Conservation (phyloP, 148 eudicot species). For the Polygonum maritimum region DNA sequence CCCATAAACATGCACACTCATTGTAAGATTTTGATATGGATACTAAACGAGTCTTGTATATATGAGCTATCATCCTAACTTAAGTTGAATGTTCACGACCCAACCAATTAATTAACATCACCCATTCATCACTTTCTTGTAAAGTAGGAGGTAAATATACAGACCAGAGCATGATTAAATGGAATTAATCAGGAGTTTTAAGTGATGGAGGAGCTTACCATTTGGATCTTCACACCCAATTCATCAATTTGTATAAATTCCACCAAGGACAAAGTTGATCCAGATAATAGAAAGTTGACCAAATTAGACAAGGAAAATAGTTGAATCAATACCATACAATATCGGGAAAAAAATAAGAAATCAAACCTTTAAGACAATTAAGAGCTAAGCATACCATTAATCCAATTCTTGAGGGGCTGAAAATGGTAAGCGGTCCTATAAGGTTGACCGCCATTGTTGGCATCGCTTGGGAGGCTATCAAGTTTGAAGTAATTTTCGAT, state of each 20-base stretch:
- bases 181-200: not conserved
- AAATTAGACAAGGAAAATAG: not conserved
- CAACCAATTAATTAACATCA: too few species aligned
- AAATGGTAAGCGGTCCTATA: conserved; percentile 56
- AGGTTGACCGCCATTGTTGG: conserved; percentile 14
- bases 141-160: too few species aligned
- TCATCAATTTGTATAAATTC: not conserved
- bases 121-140: too few species aligned
- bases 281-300: not conserved
- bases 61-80: too few species aligned
- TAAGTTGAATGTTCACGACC: too few species aligned
- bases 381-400: conserved; percentile 49
- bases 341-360: not conserved
- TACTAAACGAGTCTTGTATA: too few species aligned
- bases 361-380: not conserved
- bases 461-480: too few species aligned
- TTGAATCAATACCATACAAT: not conserved
- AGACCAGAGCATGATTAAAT: not conserved
- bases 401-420: conserved; percentile 65
- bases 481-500: too few species aligned
- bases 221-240: conserved; percentile 44
- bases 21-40: too few species aligned
- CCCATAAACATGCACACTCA: too few species aligned
- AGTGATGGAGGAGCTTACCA: conserved; percentile 29
- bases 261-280: not conserved